phyloP scores from a whole-genome alignment of 768 basidiomycete species.

The Termitomyces sp. region DNA sequence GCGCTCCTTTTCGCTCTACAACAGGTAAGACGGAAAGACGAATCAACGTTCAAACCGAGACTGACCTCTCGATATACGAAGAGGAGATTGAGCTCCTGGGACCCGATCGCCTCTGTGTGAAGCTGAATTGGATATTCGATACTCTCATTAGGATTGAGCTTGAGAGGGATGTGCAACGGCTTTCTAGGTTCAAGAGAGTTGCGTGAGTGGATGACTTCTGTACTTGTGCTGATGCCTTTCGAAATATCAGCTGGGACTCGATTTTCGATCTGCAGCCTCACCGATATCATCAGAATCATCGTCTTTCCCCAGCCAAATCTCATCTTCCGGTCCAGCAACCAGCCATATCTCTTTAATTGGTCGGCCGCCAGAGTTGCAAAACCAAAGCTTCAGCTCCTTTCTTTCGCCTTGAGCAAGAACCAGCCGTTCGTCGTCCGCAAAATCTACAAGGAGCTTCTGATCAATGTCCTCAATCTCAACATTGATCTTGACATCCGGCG shows the following conservation, averaged over 20 bases:
- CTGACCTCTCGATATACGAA: constrained; percentile 60
- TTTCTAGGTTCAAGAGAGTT: constrained; percentile 47
- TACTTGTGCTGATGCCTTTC: constrained; percentile 10
- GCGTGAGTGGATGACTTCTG: constrained; percentile 36
- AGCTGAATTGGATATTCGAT: constrained; percentile 47
- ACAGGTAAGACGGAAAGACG: neutral
- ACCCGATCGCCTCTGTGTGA: constrained; percentile 43
- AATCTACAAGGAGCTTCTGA: constrained; percentile 56
- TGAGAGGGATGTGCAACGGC: constrained; percentile 42
- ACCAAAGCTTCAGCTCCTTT: constrained; percentile 43
- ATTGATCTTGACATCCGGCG: constrained; percentile 54
- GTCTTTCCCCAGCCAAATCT: constrained; percentile 44
- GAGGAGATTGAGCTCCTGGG: constrained; percentile 50
- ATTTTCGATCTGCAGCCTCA: constrained; percentile 1
- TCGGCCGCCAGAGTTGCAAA: constrained; percentile 62
- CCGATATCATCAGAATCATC: constrained; percentile 4
- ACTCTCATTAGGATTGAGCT: constrained; percentile 42
- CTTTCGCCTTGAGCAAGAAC: constrained; percentile 67
- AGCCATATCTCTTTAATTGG: constrained; percentile 69
- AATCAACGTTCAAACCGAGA: neutral
- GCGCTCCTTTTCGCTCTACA: constrained; percentile 39
- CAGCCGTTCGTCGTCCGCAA: constrained; percentile 47
- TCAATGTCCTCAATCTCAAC: constrained; percentile 59
- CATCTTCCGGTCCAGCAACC: constrained; percentile 53
- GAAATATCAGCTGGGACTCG: neutral